Conservation (phyloP, 768 basidiomycete species). For the Kwoniella sp. region DNA sequence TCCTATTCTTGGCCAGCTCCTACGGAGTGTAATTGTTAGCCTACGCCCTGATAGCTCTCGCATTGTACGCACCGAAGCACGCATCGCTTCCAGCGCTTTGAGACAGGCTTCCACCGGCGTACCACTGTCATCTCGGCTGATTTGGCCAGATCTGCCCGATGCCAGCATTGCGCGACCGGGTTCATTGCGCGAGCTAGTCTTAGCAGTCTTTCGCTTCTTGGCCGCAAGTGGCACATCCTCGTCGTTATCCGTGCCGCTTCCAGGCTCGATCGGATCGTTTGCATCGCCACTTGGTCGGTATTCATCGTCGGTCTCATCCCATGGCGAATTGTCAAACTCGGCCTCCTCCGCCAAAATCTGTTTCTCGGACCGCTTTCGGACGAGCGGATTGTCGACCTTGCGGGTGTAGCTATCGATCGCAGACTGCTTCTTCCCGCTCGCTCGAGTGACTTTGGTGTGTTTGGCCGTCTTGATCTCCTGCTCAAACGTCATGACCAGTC, state of each 20-base stretch:
- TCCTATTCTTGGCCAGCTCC: conserved; percentile 20
- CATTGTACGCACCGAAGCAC: no score
- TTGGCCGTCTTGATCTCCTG: conserved; percentile 2
- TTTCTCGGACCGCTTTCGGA: conserved; percentile 27
- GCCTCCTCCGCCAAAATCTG: conserved; percentile 29
- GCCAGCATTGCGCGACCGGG: background rate
- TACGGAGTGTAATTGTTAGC: no score
- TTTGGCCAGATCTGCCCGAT: background rate
- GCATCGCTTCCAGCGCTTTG: conserved; percentile 23
- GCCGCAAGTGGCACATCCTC: conserved; percentile 15
- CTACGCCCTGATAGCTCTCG: no score
- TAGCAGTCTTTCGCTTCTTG: conserved; percentile 22
- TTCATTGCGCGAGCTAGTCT: background rate
- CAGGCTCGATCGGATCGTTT: conserved; percentile 27
- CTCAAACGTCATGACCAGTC: conserved; percentile 35
- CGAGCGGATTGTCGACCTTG: conserved; percentile 23
- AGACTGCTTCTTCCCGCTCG: background rate
- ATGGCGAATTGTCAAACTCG: conserved; percentile 38
- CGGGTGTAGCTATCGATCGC: conserved; percentile 11
- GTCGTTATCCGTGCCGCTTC: conserved; percentile 19
- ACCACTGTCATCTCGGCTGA: conserved; percentile 11
- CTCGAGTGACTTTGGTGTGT: conserved; percentile 3
- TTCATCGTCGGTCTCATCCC: conserved; percentile 42
- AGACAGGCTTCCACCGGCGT: conserved; percentile 33
- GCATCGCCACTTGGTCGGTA: conserved; percentile 13